Conservation (phyloP, 2,329 filamentous ascomycete species). For the Cordyceps fumosorosea region DNA sequence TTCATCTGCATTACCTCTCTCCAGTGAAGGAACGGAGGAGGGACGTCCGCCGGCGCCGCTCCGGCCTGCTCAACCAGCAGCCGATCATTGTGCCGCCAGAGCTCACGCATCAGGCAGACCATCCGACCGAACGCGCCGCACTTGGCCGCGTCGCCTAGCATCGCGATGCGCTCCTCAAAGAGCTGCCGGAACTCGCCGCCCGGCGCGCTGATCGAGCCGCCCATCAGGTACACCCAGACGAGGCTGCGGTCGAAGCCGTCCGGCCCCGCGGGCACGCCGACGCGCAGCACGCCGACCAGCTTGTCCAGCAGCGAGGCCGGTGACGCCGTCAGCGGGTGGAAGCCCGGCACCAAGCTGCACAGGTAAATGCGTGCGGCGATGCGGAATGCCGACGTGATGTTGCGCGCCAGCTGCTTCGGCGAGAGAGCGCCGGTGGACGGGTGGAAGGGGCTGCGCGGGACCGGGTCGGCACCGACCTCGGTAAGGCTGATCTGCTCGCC, state of each 20-base stretch:
- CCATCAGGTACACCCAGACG: constrained; percentile 87
- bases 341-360: constrained; percentile 89
- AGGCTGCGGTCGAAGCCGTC: constrained; percentile 84
- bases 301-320: constrained; percentile 72
- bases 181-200: constrained; percentile 69
- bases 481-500: constrained; percentile 80
- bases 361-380: constrained; percentile 91
- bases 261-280: constrained; percentile 74
- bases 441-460: constrained; percentile 55
- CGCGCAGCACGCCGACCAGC: constrained; percentile 62
- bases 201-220: constrained; percentile 69
- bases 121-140: constrained; percentile 85
- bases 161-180: constrained; percentile 66
- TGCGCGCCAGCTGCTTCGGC: constrained; percentile 76
- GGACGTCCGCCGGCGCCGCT: constrained; percentile 31
- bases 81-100: constrained; percentile 73
- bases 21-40: constrained; percentile 76
- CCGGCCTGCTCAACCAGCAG: constrained; percentile 26
- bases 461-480: constrained; percentile 53
- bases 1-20: constrained; percentile 87
- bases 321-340: constrained; percentile 66
- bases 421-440: constrained; percentile 63
- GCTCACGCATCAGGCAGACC: constrained; percentile 68
- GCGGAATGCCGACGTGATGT: constrained; percentile 87
- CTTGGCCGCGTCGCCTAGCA: constrained; percentile 69